Conservation (phyloP, 768 basidiomycete species). For the Amanita pallidorosea region DNA sequence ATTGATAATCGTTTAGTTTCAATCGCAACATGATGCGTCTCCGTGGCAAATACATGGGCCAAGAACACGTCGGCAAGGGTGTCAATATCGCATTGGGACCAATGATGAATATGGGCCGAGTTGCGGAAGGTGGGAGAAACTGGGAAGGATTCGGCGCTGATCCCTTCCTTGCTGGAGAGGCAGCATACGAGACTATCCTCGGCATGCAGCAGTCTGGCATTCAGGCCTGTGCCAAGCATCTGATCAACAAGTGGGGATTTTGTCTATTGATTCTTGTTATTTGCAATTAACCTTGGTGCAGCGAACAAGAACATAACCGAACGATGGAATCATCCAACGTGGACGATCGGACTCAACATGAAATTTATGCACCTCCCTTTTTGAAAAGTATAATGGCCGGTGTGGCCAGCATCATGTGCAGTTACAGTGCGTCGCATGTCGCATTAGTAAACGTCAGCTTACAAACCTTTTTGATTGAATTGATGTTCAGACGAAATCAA, state of each 20-base stretch:
- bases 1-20: constrained; percentile 31
- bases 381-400: constrained; percentile 65
- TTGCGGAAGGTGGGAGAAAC: constrained; percentile 74
- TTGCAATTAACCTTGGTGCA: constrained; percentile 12
- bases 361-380: constrained; percentile 65
- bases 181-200: constrained; percentile 68
- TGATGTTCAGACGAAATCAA: constrained; percentile 46
- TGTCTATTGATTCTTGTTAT: neutral
- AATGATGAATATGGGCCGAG: constrained; percentile 83
- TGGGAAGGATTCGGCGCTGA: constrained; percentile 97
- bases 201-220: constrained; percentile 75
- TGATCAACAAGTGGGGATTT: constrained; percentile 55
- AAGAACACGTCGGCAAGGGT: constrained; percentile 77
- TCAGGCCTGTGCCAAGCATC: constrained; percentile 82
- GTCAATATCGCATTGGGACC: constrained; percentile 70
- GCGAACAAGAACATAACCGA: constrained; percentile 61
- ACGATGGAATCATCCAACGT: constrained; percentile 52
- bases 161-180: constrained; percentile 76
- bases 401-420: constrained; percentile 66
- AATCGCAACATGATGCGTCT: constrained; percentile 70
- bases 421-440: constrained; percentile 46
- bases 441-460: neutral
- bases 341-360: constrained; percentile 72
- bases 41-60: constrained; percentile 71
- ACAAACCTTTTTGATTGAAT: neutral